A percentile compares a stretch with the other conserved stretches of the same genome.
These are phyloP conservation scores for Cornus florida DNA, from an alignment of 148 eudicot species.

Conservation along the genomic window DNA sequence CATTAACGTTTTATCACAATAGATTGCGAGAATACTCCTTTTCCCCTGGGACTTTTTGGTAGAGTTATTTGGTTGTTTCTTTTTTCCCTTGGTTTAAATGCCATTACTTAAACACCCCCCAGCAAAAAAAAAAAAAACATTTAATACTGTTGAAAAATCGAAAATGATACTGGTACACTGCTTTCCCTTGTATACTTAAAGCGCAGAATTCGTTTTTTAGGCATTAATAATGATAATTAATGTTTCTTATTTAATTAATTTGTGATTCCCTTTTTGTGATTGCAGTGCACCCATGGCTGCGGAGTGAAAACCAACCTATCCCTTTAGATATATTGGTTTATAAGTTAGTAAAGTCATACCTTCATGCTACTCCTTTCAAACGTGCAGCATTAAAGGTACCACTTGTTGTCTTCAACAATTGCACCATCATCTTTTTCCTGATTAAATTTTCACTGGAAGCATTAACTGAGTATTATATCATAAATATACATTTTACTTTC, in stretches of 20 bases:
- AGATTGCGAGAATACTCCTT: no score
- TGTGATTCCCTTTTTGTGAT: conserved; percentile 1
- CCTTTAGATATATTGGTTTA: conserved; percentile 62
- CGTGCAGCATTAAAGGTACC: conserved; percentile 64
- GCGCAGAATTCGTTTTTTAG: conserved; percentile 1
- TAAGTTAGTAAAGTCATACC: conserved; percentile 60
- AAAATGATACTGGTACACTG: not conserved
- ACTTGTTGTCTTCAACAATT: not conserved
- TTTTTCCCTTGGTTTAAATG: no score
- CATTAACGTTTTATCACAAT: not conserved
- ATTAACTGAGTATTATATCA: not conserved
- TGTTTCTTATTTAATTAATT: not conserved
- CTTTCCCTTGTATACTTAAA: not conserved
- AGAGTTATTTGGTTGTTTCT: not conserved
- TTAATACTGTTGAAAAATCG: not conserved
- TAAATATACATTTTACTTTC: not conserved
- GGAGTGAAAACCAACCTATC: conserved; percentile 42
- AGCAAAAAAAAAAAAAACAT: no score
- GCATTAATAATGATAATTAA: not conserved
- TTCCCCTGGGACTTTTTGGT: not conserved
- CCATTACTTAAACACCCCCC: no score
- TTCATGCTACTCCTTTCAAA: conserved; percentile 60
- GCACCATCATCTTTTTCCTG: not conserved
- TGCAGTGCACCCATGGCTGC: conserved; percentile 73
- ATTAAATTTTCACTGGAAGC: not conserved